These are phyloP conservation scores for Helotiales sp. DNA, from an alignment of 2,329 filamentous ascomycete genomes.

Conservation along the genomic window DNA sequence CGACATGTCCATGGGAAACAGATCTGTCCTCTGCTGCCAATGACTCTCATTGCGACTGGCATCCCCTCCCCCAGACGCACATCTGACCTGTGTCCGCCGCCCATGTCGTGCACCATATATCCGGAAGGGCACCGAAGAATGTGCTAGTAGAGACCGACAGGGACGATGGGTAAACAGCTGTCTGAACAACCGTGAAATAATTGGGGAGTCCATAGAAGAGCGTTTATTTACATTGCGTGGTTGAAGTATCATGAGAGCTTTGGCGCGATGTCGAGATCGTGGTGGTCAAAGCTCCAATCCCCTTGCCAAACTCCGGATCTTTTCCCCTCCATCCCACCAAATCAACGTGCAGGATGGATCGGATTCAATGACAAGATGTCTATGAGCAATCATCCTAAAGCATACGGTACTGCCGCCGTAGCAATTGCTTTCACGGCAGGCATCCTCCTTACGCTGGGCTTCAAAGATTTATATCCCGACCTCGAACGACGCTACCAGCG, in stretches of 20 bases:
- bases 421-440: slow-evolving; percentile 78
- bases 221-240: slow-evolving; percentile 30
- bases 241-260: slow-evolving; percentile 27
- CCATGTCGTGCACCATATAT: slow-evolving; percentile 43
- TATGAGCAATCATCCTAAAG: slow-evolving; percentile 63
- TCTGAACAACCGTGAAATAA: slow-evolving; percentile 78
- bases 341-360: background rate
- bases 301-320: slow-evolving; percentile 1
- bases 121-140: slow-evolving; percentile 39
- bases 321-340: background rate
- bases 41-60: slow-evolving; percentile 62
- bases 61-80: slow-evolving; percentile 30
- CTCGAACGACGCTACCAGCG: slow-evolving; percentile 68
- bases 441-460: slow-evolving; percentile 73
- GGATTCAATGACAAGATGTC: slow-evolving; percentile 53
- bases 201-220: slow-evolving; percentile 76
- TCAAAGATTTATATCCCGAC: slow-evolving; percentile 81
- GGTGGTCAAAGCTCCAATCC: slow-evolving; percentile 47
- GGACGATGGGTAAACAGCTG: slow-evolving; percentile 81
- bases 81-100: slow-evolving; percentile 46
- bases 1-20: slow-evolving; percentile 76
- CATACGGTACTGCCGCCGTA: slow-evolving; percentile 69
- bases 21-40: slow-evolving; percentile 84
- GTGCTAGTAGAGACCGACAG: slow-evolving; percentile 59
- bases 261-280: slow-evolving; percentile 24